Conservation (phyloP, 495 filamentous ascomycete species). For the Terfezia claveryi region DNA sequence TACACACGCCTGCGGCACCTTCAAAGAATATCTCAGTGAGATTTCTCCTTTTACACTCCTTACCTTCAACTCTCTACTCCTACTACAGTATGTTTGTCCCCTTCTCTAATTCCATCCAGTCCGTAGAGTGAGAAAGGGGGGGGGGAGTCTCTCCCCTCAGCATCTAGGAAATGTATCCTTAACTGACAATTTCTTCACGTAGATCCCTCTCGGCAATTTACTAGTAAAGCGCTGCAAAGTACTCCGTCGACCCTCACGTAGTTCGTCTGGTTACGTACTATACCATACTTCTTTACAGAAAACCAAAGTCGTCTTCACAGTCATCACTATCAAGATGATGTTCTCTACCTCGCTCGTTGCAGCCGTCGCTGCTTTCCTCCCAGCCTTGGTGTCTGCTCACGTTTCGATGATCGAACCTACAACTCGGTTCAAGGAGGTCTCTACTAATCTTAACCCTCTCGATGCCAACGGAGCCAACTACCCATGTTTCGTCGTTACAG, state of each 20-base stretch:
- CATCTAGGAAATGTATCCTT: too few relatives aligned
- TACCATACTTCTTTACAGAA: background rate
- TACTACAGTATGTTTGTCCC: background rate
- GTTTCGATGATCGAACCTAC: conserved; percentile 47
- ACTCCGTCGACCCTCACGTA: background rate
- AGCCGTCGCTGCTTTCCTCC: conserved; percentile 22
- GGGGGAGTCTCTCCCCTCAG: too few relatives aligned
- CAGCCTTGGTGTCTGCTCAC: conserved; percentile 34
- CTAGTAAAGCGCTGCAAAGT: too few relatives aligned
- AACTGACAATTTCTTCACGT: too few relatives aligned
- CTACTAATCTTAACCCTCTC: conserved; percentile 27
- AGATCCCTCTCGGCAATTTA: too few relatives aligned
- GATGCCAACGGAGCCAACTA: conserved; percentile 38
- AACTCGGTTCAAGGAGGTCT: conserved; percentile 28
- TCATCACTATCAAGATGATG: conserved; percentile 23
- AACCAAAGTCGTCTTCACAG: background rate
- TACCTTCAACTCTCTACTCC: background rate
- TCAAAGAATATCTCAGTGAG: background rate
- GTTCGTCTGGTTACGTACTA: background rate
- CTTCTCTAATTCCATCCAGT: too few relatives aligned
- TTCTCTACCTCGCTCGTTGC: conserved; percentile 27
- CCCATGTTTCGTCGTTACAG: conserved; percentile 45
- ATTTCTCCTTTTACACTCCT: background rate
- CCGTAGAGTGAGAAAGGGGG: too few relatives aligned
- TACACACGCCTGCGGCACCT: background rate